Conservation (phyloP, 1,139 yeast genomes). For the Saccharomycopsis hybrid region DNA sequence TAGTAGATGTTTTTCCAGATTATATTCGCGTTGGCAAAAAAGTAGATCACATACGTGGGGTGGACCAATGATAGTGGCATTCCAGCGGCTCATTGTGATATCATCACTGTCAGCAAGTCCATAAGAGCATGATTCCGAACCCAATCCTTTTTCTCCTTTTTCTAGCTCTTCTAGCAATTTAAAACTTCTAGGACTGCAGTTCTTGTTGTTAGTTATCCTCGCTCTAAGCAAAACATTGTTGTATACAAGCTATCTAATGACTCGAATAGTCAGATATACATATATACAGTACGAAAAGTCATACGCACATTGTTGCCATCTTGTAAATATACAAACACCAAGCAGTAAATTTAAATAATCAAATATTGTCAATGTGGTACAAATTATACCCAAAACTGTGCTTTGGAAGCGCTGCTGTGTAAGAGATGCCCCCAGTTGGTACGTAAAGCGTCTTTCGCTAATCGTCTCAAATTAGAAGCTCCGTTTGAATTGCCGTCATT, state of each 20-base stretch:
- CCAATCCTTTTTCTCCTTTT: conserved; percentile 95
- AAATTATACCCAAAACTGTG: no score
- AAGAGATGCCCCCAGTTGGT: no score
- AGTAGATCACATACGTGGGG: conserved; percentile 49
- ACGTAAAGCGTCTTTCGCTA: no score
- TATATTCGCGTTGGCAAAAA: not conserved
- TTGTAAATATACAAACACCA: not conserved
- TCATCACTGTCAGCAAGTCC: conserved; percentile 87
- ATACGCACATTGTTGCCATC: conserved; percentile 11
- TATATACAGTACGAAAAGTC: not conserved
- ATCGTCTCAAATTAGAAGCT: no score
- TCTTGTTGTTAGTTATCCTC: conserved; percentile 25
- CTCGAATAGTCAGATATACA: not conserved
- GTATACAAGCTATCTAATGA: not conserved
- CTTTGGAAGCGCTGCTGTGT: no score
- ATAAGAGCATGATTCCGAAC: conserved; percentile 94
- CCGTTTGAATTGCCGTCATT: no score
- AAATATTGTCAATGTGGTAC: no score
- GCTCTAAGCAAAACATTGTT: no score
- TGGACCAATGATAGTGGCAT: conserved; percentile 94
- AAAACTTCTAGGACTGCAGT: conserved; percentile 78
- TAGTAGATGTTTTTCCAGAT: conserved; percentile 3
- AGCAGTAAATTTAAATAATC: no score
- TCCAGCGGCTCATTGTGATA: conserved; percentile 89
- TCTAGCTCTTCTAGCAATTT: conserved; percentile 92